Evolutionary conservation across 1,284 basidiomycete genomes (phyloP), one percentile per base, ranked within the genome.

Genomic region (Naganishia cerealis): DNA sequence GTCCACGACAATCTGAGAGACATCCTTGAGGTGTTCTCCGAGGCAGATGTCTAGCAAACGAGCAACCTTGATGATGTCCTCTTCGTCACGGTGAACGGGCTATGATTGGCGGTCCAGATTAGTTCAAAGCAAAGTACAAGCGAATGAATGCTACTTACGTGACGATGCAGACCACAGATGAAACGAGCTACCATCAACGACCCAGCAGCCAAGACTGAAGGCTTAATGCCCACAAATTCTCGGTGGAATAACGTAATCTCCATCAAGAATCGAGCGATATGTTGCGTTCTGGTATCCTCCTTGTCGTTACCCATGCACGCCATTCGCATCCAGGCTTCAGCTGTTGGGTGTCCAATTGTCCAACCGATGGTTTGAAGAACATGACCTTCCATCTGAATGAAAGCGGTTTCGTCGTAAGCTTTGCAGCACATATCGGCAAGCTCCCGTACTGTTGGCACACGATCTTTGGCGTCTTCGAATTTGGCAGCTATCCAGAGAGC

Each of bases 401-500:
- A 99, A 0, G 94, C 93, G 4, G 91, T 90, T 80, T 94, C 92
- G 79, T 97, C 94, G 79, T 98, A 97, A 0, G 92, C 91, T 74
- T 92, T 90, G 75, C 90, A 91, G 82, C 94, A 99, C 81, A 97
- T 94, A 76, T 93, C 90, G 66, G 88, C 89, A 67, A 99, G 87
- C 74, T 99, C 95, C 75, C 90, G 87, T 9, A 98, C 91, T 1
- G 92, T 91, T 12, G 96, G 96, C 1, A 99, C 94, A 70, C 93
- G 91, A 79, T 99, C 95, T 82, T 99, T 99, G 52, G 94, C 90
- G 78, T 99, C 96, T 82, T 99, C 96, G 76, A 96, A 99, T 82
- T 99, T 99, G 75, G 96, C 91, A 6, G 96, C 96, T 74, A 99
- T 98, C 93, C 95, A 95, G 5, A 99, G 86, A 24, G 96, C 94